A percentile compares a stretch with the other conserved stretches of the same genome.
Conservation (phyloP, 2,329 filamentous ascomycete species). For the Colletotrichum gloeosporioides region DNA sequence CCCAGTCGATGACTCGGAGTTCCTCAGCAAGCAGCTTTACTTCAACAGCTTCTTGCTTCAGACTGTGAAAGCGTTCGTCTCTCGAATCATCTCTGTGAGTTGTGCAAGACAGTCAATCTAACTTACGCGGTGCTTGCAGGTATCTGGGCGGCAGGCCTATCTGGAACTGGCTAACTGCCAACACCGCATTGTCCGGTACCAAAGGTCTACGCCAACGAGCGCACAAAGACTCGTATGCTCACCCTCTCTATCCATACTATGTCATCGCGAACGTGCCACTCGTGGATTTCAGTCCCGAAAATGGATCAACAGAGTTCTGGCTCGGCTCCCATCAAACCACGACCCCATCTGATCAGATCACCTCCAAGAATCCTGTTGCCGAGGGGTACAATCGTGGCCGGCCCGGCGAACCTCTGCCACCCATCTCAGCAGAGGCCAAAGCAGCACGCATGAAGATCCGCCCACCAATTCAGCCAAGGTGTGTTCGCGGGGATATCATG, state of each 20-base stretch:
- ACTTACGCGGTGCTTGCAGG: background rate
- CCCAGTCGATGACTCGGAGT: background rate
- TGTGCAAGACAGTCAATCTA: no score
- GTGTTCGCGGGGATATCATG: slow-evolving; percentile 60
- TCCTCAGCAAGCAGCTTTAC: background rate
- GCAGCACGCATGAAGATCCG: slow-evolving; percentile 40
- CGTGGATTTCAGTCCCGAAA: slow-evolving; percentile 52
- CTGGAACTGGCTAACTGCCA: background rate
- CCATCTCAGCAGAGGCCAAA: slow-evolving; percentile 35
- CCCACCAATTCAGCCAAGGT: slow-evolving; percentile 53
- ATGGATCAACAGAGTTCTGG: slow-evolving; percentile 65
- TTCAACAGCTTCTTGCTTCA: background rate
- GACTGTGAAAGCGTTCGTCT: background rate
- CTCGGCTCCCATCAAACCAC: slow-evolving; percentile 53
- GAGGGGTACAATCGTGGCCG: background rate
- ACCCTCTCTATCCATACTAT: background rate
- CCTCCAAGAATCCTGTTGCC: background rate
- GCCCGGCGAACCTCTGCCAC: background rate
- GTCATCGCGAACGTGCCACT: slow-evolving; percentile 42
- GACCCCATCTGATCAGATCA: slow-evolving; percentile 44
- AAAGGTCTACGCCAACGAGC: background rate
- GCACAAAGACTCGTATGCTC: background rate
- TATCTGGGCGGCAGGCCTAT: background rate
- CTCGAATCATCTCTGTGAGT: background rate
- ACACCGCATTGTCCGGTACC: background rate